These are phyloP conservation scores for Zoysia matrella DNA, from an alignment of 202 grass and related monocot species.

Conservation along the genomic window DNA sequence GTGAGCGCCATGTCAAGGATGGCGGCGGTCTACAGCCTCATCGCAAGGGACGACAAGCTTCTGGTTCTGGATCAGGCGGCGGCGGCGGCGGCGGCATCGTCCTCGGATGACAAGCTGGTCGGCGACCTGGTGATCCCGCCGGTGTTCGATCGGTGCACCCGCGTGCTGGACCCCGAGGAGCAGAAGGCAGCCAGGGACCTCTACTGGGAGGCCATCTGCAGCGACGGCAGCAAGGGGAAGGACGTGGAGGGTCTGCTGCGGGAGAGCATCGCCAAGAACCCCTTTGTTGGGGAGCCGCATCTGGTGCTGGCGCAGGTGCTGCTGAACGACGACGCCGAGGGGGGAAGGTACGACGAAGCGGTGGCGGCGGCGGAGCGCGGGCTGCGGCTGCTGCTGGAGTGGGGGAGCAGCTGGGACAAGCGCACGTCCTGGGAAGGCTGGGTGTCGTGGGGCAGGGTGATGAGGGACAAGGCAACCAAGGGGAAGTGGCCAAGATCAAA, in stretches of 20 bases:
- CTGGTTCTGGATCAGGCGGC: too few species aligned
- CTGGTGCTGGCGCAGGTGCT: conserved; percentile 63
- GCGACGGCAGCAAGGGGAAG: neutral
- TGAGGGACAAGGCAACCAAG: conserved; percentile 47
- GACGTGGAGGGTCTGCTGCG: conserved; percentile 46
- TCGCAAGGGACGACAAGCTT: conserved; percentile 51
- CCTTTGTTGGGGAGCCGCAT: conserved; percentile 67
- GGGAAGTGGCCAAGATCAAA: conserved; percentile 49
- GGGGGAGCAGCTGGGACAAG: conserved; percentile 91
- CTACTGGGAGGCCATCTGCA: conserved; percentile 27
- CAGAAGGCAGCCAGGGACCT: conserved; percentile 34
- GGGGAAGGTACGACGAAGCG: conserved; percentile 48
- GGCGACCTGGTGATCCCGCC: conserved; percentile 8
- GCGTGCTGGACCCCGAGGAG: conserved; percentile 19
- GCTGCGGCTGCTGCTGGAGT: conserved; percentile 56
- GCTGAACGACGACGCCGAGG: conserved; percentile 35
- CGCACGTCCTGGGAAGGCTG: conserved; percentile 74
- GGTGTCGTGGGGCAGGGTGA: conserved; percentile 72
- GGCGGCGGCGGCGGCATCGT: too few species aligned
- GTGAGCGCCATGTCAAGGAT: conserved; percentile 62
- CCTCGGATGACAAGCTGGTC: neutral
- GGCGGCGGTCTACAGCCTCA: conserved; percentile 57
- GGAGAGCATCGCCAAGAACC: conserved; percentile 61
- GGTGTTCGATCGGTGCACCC: conserved; percentile 26
- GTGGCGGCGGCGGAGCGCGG: conserved; percentile 42